A percentile compares a stretch with the other conserved stretches of the same genome.
Conservation (phyloP, 257 asterid genomes). For the Voacanga thouarsii region DNA sequence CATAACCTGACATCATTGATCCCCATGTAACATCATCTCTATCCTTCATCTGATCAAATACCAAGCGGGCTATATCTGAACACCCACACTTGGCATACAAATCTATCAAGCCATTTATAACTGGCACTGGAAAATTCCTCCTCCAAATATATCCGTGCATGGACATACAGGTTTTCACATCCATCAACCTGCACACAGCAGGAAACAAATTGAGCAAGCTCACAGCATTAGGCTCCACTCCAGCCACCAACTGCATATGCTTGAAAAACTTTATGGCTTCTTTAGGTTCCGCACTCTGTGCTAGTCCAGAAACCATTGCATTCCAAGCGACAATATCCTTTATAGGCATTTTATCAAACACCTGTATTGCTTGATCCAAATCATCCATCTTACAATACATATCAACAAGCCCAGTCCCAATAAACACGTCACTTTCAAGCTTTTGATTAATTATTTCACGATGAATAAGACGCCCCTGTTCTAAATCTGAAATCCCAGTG, state of each 20-base stretch:
- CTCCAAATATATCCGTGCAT: conserved; percentile 38
- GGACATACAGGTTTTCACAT: conserved; percentile 21
- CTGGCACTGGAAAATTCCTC: conserved; percentile 38
- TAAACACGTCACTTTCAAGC: conserved; percentile 34
- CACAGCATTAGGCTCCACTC: conserved; percentile 28
- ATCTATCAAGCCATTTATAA: conserved; percentile 38
- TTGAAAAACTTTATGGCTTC: conserved; percentile 29
- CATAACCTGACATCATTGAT: conserved; percentile 46
- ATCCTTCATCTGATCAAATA: conserved; percentile 23
- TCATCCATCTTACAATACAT: conserved; percentile 36
- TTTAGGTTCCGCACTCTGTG: conserved; percentile 24
- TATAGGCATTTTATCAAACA: conserved; percentile 38
- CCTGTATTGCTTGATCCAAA: conserved; percentile 22
- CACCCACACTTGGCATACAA: conserved; percentile 34
- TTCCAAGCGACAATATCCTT: conserved; percentile 42
- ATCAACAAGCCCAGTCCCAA: conserved; percentile 37
- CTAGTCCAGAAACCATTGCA: conserved; percentile 37
- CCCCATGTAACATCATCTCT: conserved; percentile 46
- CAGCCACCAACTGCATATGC: conserved; percentile 27
- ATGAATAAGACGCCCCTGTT: conserved; percentile 31
- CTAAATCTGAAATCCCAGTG: conserved; percentile 14
- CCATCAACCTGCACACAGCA: conserved; percentile 31
- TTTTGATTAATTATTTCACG: conserved; percentile 18
- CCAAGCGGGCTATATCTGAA: conserved; percentile 13
- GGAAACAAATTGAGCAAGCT: conserved; percentile 43